Conservation (phyloP, 352 stramenopile genomes). For the Phytophthora ramorum region DNA sequence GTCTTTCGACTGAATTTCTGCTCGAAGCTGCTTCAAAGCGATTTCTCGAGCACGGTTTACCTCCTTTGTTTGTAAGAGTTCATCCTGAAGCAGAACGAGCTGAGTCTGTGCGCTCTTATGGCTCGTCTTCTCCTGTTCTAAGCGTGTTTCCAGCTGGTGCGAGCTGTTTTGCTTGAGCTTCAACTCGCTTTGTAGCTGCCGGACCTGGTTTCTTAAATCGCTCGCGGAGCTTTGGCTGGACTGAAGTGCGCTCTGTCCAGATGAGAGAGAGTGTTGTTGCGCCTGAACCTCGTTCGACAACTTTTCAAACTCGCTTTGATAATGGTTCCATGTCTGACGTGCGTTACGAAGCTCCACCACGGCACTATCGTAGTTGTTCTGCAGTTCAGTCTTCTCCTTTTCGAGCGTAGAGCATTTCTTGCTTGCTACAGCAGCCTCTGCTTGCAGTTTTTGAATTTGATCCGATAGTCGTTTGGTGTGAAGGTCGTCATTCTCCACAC, state of each 20-base stretch:
- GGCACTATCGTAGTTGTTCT: constrained; percentile 59
- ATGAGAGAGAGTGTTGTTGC: constrained; percentile 69
- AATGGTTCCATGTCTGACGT: constrained; percentile 67
- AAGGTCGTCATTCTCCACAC: constrained; percentile 53
- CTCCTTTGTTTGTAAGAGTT: constrained; percentile 64
- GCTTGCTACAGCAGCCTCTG: constrained; percentile 39
- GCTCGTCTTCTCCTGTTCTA: constrained; percentile 71
- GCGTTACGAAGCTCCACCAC: constrained; percentile 64
- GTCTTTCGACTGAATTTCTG: constrained; percentile 65
- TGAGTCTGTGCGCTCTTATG: constrained; percentile 70
- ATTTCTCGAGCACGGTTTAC: constrained; percentile 59
- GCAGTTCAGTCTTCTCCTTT: constrained; percentile 62
- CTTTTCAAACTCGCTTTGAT: constrained; percentile 82
- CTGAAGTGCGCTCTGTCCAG: constrained; percentile 61
- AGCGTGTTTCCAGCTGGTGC: constrained; percentile 63
- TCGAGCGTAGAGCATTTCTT: constrained; percentile 48
- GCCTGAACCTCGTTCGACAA: constrained; percentile 64
- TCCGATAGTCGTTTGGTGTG: constrained; percentile 53
- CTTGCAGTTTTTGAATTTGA: constrained; percentile 61
- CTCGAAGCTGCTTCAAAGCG: constrained; percentile 61
- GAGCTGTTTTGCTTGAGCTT: constrained; percentile 55
- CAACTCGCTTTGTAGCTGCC: constrained; percentile 70
- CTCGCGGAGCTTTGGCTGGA: constrained; percentile 60
- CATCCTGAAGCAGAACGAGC: constrained; percentile 61
- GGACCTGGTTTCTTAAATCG: constrained; percentile 67